Base-by-base conservation (phyloP, 2,329 filamentous ascomycete genomes). In the Coniochaeta hoffmannii region DNA sequence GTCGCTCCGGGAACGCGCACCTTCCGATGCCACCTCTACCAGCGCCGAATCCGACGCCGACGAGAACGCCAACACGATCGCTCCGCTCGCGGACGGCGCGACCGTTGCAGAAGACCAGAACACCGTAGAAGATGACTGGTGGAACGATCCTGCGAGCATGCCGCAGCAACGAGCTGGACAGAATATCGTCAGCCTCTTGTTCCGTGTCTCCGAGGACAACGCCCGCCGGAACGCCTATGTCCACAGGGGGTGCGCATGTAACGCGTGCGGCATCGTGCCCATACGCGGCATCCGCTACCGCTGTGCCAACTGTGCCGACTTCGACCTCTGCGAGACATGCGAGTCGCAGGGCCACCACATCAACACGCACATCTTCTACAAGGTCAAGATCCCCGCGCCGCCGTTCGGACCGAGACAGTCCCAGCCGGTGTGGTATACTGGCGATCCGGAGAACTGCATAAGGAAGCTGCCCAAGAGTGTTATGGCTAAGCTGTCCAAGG, bases 301-400 rank as follows among this genome's bases (percentile, higher is more conserved):
- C 57, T 99, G 94, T 71, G 87, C 91, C 63, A 97, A 99, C 73
- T 99, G 94, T 68, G 85, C 89, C 61, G 93, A 99, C 71, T 97
- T 91, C 67, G 94, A 99, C 68, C 82, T 99, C 2, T 99, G 94
- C 74, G 91, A 97, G 67, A 86, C 86, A 8, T 99, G 94, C 72
- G 93, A 99, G 72, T 83, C 89, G 5, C 83, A 86, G 63, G 82
- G 83, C 22, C 72, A 86, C 1, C 93, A 96, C 67, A 85, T 82
- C 65, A 95, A 93, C 69, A 96, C 91, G 1, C 94, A 99, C 70
- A 83, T 97, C 49, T 97, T 99, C 72, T 96, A 95, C 78, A 97
- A 97, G 70, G 89, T 99, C 66, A 87, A 87, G 55, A 87, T 97
- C 11, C 94, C 94, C 1, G 88, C 91, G 1, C 90, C 92, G 0